These are phyloP conservation scores for Silene coronaria DNA, from an alignment of 179 eudicot species.

Conservation along the genomic window DNA sequence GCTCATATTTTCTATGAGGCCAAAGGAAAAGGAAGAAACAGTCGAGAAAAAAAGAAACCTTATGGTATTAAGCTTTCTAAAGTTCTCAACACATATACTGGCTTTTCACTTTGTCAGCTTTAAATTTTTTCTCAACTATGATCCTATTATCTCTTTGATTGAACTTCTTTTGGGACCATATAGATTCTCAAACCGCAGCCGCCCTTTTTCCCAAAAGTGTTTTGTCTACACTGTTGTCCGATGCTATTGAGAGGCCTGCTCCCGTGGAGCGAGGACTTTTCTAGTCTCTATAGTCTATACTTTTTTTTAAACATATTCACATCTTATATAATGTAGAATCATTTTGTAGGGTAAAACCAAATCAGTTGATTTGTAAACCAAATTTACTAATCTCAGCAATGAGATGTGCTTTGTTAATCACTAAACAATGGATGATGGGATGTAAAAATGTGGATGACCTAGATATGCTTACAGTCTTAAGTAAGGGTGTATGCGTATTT, in stretches of 20 bases:
- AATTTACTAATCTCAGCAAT: too few species aligned
- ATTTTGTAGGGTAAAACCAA: too few species aligned
- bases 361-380: too few species aligned
- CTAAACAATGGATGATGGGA: too few species aligned
- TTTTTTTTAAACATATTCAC: background rate
- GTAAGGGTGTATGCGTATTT: background rate
- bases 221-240: background rate
- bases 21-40: conserved; percentile 66
- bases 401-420: too few species aligned
- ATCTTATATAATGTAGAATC: too few species aligned
- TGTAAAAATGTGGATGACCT: background rate
- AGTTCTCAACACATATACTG: background rate
- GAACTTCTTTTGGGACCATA: background rate
- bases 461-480: background rate
- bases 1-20: conserved; percentile 72
- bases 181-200: background rate
- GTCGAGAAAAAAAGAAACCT: conserved; percentile 67
- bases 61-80: conserved; percentile 51
- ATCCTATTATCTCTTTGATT: background rate
- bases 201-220: background rate
- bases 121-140: background rate
- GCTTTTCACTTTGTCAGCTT: background rate
- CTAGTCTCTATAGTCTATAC: background rate
- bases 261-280: background rate
- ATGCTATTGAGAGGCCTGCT: background rate